Evolutionary conservation across 2,329 filamentous ascomycete species (phyloP).

Genomic region (Aphanocladium album): DNA sequence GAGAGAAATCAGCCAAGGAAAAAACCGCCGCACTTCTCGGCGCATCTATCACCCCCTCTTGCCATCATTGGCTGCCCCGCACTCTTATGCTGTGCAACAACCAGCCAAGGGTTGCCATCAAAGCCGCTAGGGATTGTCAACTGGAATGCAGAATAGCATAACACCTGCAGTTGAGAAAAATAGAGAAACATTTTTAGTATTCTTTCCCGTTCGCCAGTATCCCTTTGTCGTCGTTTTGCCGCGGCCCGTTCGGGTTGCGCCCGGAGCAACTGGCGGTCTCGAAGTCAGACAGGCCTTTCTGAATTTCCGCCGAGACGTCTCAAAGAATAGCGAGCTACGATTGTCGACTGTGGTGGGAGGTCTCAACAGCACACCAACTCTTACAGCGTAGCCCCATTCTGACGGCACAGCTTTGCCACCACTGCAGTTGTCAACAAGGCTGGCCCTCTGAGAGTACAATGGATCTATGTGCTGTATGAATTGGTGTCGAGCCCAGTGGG

Average conservation of each 20-base stretch:
- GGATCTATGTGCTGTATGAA: too few species aligned
- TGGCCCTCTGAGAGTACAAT: too few species aligned
- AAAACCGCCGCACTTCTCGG: not conserved
- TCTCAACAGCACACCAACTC: not conserved
- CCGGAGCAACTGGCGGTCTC: not conserved
- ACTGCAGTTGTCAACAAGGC: too few species aligned
- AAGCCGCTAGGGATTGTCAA: not conserved
- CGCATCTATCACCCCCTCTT: not conserved
- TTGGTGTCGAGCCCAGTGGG: too few species aligned
- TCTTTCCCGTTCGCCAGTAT: not conserved
- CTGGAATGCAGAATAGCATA: slow-evolving; percentile 2
- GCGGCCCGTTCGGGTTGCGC: not conserved
- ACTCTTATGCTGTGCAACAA: not conserved
- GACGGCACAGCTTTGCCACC: too few species aligned
- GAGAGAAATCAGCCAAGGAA: not conserved
- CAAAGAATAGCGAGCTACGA: not conserved
- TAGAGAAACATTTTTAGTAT: not conserved
- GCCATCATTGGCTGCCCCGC: not conserved
- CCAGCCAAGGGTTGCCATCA: not conserved
- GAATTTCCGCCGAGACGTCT: slow-evolving; percentile 3
- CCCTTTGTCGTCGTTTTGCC: not conserved
- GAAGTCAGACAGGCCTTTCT: not conserved
- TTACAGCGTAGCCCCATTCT: too few species aligned
- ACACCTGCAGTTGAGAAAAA: slow-evolving; percentile 8
- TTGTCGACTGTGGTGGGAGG: not conserved